Evolutionary conservation across 129 eudicot species (phyloP), one percentile per base, ranked within the genome.

Genomic region (Arctium minus): DNA sequence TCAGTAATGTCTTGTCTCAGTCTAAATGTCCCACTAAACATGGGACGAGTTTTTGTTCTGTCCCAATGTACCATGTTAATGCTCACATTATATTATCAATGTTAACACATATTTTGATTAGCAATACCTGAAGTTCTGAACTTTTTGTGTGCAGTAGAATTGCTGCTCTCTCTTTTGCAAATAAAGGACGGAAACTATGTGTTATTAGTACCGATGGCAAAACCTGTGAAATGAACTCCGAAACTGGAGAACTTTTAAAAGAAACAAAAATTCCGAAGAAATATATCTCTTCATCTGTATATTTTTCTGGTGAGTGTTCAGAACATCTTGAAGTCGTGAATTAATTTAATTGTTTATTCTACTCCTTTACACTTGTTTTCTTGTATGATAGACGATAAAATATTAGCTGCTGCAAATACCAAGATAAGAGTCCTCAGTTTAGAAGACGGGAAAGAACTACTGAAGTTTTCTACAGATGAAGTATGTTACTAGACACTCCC

Each of bases 141-240:
- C 48, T 67, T 35, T 70, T 76, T 68, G 3, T 71, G 15, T 84
- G 86, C 91, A 88, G 94, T 22, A 89, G 87, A 81, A 86, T 86
- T 68, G 86, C 76, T 18, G 75, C 86, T 85, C 86, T 90, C 18
- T 86, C 87, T 56, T 88, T 86, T 85, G 69, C 83, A 60, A 88
- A 82, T 30, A 83, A 84, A 74, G 94, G 92, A 30, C 84, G 83
- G 32, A 86, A 72, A 77, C 81, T 90, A 69, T 38, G 72, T 53
- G 83, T 78, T 50, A 75, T 90, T 29, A 76, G 86, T 74, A 79
- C 80, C 1, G 69, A 84, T 70, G 94, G 94, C 27, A 79, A 69
- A 83, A 79, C 79, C 50, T 84, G 82, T 48, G 92, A 88, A 79
- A 71, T 90, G 77, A 79, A 86, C 82, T 79, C 91, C 30, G 91